Conservation (phyloP, 495 filamentous ascomycete species). For the Aspergillus sparsus region DNA sequence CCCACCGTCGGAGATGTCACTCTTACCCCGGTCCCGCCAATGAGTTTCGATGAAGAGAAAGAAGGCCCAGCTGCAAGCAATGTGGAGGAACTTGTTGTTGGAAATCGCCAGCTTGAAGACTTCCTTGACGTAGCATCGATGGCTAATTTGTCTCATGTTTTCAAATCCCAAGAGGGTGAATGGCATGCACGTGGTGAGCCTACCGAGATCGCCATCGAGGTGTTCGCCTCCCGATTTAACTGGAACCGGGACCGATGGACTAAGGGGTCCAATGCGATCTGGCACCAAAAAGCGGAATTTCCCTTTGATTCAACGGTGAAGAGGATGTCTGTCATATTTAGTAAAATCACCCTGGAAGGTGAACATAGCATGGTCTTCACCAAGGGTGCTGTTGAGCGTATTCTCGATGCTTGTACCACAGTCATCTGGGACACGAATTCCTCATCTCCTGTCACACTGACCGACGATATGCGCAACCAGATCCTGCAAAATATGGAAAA, state of each 20-base stretch:
- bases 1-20: slow-evolving; percentile 54
- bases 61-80: slow-evolving; percentile 22
- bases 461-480: slow-evolving; percentile 43
- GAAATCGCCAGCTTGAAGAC: slow-evolving; percentile 45
- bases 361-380: slow-evolving; percentile 56
- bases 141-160: slow-evolving; percentile 65
- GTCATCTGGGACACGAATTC: slow-evolving; percentile 44
- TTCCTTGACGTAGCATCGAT: slow-evolving; percentile 64
- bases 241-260: slow-evolving; percentile 58
- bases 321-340: slow-evolving; percentile 66
- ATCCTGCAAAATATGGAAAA: slow-evolving; percentile 66
- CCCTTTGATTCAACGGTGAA: slow-evolving; percentile 70
- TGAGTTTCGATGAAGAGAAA: slow-evolving; percentile 28
- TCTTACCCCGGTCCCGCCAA: slow-evolving; percentile 28
- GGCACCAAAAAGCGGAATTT: slow-evolving; percentile 60
- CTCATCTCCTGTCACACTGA: slow-evolving; percentile 38
- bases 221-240: slow-evolving; percentile 64
- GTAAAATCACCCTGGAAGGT: slow-evolving; percentile 30
- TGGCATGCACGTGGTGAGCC: slow-evolving; percentile 68
- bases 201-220: slow-evolving; percentile 71
- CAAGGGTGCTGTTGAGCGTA: slow-evolving; percentile 82
- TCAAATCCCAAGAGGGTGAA: slow-evolving; percentile 42
- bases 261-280: slow-evolving; percentile 50
- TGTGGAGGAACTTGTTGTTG: slow-evolving; percentile 36
- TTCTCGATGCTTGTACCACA: slow-evolving; percentile 66